Evolutionary conservation across 805 yeast species (phyloP).

Genomic region (Ascoidea asiatica): DNA sequence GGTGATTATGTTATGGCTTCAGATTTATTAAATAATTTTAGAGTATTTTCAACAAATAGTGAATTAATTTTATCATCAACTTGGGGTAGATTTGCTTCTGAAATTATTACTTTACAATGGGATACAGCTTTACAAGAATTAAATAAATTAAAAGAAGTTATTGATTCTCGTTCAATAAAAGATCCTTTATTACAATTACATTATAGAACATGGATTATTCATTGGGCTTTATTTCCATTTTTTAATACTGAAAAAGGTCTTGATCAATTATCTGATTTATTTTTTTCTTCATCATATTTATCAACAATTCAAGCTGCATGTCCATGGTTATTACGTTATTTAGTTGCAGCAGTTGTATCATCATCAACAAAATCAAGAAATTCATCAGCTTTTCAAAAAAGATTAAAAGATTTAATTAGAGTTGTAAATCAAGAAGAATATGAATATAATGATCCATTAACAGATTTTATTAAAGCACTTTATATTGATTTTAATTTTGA

Average conservation of each 20-base stretch:
- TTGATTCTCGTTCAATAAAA: slow-evolving; percentile 39
- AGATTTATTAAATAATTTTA: slow-evolving; percentile 42
- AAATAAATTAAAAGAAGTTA: slow-evolving; percentile 37
- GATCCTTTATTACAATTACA: slow-evolving; percentile 47
- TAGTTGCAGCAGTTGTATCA: slow-evolving; percentile 44
- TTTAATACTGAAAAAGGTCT: slow-evolving; percentile 36
- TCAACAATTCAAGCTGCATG: slow-evolving; percentile 58
- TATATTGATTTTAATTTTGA: slow-evolving; percentile 48
- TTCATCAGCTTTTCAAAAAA: slow-evolving; percentile 29
- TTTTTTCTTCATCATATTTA: slow-evolving; percentile 44
- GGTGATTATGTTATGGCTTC: slow-evolving; percentile 50
- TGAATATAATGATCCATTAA: slow-evolving; percentile 54
- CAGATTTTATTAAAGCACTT: slow-evolving; percentile 38
- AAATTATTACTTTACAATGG: slow-evolving; percentile 40
- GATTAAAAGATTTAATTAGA: slow-evolving; percentile 42
- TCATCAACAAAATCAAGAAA: slow-evolving; percentile 19
- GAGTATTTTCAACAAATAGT: slow-evolving; percentile 37
- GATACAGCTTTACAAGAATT: slow-evolving; percentile 40
- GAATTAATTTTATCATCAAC: slow-evolving; percentile 41
- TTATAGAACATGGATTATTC: slow-evolving; percentile 55
- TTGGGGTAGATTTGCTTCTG: slow-evolving; percentile 59
- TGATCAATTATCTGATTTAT: slow-evolving; percentile 41
- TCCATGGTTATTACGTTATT: slow-evolving; percentile 59
- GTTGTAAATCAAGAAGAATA: slow-evolving; percentile 48
- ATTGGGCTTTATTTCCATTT: slow-evolving; percentile 55